These are phyloP conservation scores for Pyronema omphalodes DNA, from an alignment of 495 filamentous ascomycete species.

Conservation along the genomic window DNA sequence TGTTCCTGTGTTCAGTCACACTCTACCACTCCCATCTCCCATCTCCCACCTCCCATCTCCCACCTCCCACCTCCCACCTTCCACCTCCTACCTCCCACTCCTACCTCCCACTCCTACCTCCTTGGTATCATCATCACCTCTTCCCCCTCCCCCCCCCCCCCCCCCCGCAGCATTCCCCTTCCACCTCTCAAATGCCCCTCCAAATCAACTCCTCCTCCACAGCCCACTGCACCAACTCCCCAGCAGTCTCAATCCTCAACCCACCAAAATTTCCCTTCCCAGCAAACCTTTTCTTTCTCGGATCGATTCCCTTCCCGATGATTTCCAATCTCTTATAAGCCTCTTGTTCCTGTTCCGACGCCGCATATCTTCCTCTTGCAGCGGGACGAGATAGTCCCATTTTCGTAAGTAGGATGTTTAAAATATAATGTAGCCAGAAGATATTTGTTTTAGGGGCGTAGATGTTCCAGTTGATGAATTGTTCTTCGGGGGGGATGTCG, in stretches of 20 bases:
- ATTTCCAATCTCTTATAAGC: conserved; percentile 12
- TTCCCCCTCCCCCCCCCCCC: not conserved
- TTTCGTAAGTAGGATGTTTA: conserved; percentile 18
- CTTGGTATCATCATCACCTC: no score
- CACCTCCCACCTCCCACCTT: no score
- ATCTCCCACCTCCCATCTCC: no score
- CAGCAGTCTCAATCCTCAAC: conserved; percentile 5
- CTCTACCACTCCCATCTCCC: no score
- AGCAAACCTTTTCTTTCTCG: conserved; percentile 17
- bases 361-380: conserved; percentile 14
- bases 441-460: conserved; percentile 20
- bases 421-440: conserved; percentile 24
- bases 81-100: no score
- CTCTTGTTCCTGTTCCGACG: conserved; percentile 9
- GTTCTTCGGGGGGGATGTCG: conserved; percentile 12
- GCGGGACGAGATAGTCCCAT: conserved; percentile 16
- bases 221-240: conserved; percentile 19
- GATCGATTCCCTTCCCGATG: conserved; percentile 11
- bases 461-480: conserved; percentile 20
- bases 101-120: no score
- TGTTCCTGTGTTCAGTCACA: no score
- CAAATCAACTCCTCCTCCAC: conserved; percentile 7
- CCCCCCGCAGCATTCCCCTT: no score
- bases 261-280: not conserved
- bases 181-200: conserved; percentile 6